Evolutionary conservation across 768 basidiomycete genomes (phyloP).

Genomic region (Sarcomyxa edulis): DNA sequence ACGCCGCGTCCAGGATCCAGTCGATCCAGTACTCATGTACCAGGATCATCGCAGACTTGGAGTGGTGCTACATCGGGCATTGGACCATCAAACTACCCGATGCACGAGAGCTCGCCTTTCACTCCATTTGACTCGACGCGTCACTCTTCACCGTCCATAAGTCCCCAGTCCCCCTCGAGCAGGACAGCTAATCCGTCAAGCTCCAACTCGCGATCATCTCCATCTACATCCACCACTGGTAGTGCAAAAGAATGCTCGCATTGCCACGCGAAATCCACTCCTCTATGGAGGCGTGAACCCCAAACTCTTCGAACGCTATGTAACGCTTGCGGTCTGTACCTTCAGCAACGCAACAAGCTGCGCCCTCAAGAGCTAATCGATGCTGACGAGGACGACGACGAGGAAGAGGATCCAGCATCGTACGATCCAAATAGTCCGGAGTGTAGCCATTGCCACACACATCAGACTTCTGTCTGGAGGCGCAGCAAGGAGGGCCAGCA

Average conservation of each 20-base stretch:
- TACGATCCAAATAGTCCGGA: slow-evolving; percentile 36
- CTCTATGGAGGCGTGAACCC: slow-evolving; percentile 45
- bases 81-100: too few relatives aligned
- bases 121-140: too few relatives aligned
- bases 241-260: slow-evolving; percentile 35
- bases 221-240: background rate
- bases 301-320: slow-evolving; percentile 38
- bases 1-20: too few relatives aligned
- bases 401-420: slow-evolving; percentile 33
- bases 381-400: slow-evolving; percentile 37
- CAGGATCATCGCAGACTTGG: too few relatives aligned
- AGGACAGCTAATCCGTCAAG: too few relatives aligned
- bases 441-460: slow-evolving; percentile 45
- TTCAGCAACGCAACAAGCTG: slow-evolving; percentile 40
- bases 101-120: too few relatives aligned
- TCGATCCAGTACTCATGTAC: too few relatives aligned
- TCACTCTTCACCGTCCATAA: too few relatives aligned
- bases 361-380: slow-evolving; percentile 46
- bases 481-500: slow-evolving; percentile 44
- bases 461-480: slow-evolving; percentile 46
- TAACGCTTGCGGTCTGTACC: slow-evolving; percentile 43
- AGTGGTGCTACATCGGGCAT: too few relatives aligned
- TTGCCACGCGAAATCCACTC: slow-evolving; percentile 41
- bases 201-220: too few relatives aligned
- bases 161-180: too few relatives aligned